Evolutionary conservation across 169 alveolate species (phyloP), one percentile per base, ranked within the genome.

Genomic region (Babesia ovis): DNA sequence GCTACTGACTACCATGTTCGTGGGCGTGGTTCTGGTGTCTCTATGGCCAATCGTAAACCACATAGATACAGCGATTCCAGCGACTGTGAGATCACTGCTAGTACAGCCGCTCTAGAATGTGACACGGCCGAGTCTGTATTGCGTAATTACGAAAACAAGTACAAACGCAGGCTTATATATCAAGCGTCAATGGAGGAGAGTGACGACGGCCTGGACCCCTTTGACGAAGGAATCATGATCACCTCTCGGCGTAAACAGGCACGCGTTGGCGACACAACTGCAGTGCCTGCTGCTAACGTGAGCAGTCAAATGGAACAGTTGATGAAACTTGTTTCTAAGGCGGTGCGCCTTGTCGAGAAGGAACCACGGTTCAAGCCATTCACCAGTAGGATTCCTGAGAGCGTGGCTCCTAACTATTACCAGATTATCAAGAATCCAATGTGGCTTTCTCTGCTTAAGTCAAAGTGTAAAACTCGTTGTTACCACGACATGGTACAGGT

Each of bases 351-450:
- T 12, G 55, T 77, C 29, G 88, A 82, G 76, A 82, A 82, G 76
- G 85, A 76, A 55, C 39, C 69, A 18, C 50, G 79, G 12, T 68
- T 62, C 60, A 89, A 84, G 89, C 93, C 91, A 1, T 92, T 92
- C 60, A 73, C 89, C 76, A 54, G 74, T 32, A 60, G 94, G 35
- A 86, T 92, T 41, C 91, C 92, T 27, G 95, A 92, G 57, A 76
- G 90, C 42, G 82, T 85, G 43, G 95, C 95, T 16, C 95, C 95
- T 4, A 86, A 88, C 54, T 92, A 92, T 67, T 92, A 90, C 69
- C 67, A 77, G 60, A 56, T 92, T 11, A 91, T 92, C 27, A 71
- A 86, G 85, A 62, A 68, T 42, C 95, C 95, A 50, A 91, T 92
- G 92, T 92, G 95, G 92, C 61, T 92, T 39, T 85, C 90, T 23